These are phyloP conservation scores for Scutellaria baicalensis DNA, from an alignment of 257 asterid genomes.

Conservation along the genomic window DNA sequence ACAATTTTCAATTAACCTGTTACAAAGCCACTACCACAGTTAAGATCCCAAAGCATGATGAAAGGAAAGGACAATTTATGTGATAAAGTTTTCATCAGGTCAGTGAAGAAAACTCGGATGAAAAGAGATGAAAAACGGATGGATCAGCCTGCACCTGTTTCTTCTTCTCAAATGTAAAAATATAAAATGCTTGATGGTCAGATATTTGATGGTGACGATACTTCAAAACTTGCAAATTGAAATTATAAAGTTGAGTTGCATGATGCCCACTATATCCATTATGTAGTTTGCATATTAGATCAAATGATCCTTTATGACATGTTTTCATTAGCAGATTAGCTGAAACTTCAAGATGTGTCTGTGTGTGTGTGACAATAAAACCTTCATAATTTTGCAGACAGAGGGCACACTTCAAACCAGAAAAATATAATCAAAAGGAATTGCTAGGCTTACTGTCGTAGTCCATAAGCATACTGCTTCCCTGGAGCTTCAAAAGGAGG, in stretches of 20 bases:
- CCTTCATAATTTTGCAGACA: not conserved
- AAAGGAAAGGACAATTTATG: not conserved
- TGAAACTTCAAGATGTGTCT: not conserved
- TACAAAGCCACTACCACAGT: conserved; percentile 12
- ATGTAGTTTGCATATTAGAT: not conserved
- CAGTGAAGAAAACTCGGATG: not conserved
- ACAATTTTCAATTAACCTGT: conserved; percentile 69
- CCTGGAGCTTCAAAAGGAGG: conserved; percentile 73
- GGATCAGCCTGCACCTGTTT: not conserved
- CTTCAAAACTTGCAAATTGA: not conserved
- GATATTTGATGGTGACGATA: not conserved
- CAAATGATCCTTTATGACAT: not conserved
- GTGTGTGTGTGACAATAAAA: not conserved
- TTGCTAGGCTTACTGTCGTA: conserved; percentile 53
- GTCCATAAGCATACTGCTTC: conserved; percentile 57
- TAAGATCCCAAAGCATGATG: not conserved
- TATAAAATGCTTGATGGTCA: not conserved
- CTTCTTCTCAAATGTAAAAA: not conserved
- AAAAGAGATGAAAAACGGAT: not conserved
- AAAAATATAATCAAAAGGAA: not conserved
- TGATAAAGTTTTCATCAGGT: not conserved
- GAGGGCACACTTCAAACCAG: conserved; percentile 1
- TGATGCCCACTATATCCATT: not conserved
- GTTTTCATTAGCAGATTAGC: not conserved
- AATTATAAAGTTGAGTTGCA: not conserved